Base-by-base conservation (phyloP, 768 basidiomycete species). In the Auricularia heimuer region DNA sequence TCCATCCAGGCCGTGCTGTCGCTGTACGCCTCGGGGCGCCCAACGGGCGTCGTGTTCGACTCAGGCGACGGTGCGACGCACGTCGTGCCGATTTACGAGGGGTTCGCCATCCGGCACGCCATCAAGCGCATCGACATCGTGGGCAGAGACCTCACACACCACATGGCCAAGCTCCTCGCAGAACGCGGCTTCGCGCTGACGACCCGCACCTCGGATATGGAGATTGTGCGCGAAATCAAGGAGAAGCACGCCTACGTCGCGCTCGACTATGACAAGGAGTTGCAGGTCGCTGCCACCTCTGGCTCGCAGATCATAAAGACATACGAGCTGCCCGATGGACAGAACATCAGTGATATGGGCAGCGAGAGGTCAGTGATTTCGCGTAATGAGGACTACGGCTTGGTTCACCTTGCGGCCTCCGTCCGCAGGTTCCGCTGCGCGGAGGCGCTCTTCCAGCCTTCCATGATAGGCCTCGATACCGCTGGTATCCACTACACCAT, bases 191-290 rank as follows among this genome's bases (percentile, higher is more conserved):
- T 81, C 77, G 73, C 76, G 39, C 81, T 82, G 77, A 80, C 79
- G 69, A 82, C 80, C 68, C 78, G 79, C 21, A 4, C 8, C 12
- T 80, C 77, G 65, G 78, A 79, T 72, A 68, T 72, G 51, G 79
- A 80, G 75, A 80, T 82, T 65, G 81, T 82, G 65, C 74, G 81
- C 51, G 81, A 82, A 73, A 81, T 82, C 76, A 82, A 82, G 76
- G 81, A 82, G 77, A 81, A 80, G 76, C 79, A 81, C 66, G 81
- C 80, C 75, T 82, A 82, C 74, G 80, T 82, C 69, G 81, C 81
- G 58, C 76, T 81, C 66, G 80, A 82, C 73, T 82, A 81, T 70
- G 81, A 82, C 70, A 79, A 82, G 74, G 81, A 82, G 74, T 74
- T 81, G 72, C 78, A 81, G 73, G 79, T 79, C 58, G 80, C 81